These are phyloP conservation scores for Exophiala oligosperma DNA, from an alignment of 2,329 filamentous ascomycete species.

Conservation along the genomic window DNA sequence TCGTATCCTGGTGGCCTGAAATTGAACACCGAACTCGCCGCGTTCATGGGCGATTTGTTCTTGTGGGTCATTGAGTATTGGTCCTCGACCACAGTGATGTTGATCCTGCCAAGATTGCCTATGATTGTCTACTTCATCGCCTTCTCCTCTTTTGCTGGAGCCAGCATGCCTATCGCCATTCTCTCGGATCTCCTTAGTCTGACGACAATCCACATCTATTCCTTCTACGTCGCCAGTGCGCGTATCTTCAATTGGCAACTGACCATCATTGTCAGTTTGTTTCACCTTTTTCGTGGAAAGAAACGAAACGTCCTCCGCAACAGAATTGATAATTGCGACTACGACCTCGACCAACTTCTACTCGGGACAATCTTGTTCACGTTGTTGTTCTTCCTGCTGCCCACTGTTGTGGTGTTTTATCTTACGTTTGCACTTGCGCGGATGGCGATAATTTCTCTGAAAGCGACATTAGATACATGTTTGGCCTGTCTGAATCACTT, in stretches of 20 bases:
- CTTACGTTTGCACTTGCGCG: slow-evolving; percentile 91
- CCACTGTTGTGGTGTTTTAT: slow-evolving; percentile 95
- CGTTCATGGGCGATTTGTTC: slow-evolving; percentile 93
- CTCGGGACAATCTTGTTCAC: slow-evolving; percentile 97
- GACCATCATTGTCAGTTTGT: slow-evolving; percentile 93
- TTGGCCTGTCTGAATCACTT: slow-evolving; percentile 97
- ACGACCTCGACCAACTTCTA: slow-evolving; percentile 93
- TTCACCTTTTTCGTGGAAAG: slow-evolving; percentile 96
- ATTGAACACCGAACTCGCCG: slow-evolving; percentile 87
- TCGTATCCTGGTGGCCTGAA: slow-evolving; percentile 93
- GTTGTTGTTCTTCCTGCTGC: slow-evolving; percentile 87
- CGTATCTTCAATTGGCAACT: slow-evolving; percentile 99
- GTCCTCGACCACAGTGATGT: slow-evolving; percentile 59
- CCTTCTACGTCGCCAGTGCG: slow-evolving; percentile 94
- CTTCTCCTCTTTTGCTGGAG: slow-evolving; percentile 90
- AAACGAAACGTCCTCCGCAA: slow-evolving; percentile 97
- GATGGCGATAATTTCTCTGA: slow-evolving; percentile 92
- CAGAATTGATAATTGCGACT: slow-evolving; percentile 97
- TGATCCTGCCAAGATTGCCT: slow-evolving; percentile 80
- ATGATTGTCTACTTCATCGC: slow-evolving; percentile 89
- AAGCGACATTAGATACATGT: slow-evolving; percentile 86
- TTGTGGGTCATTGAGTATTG: slow-evolving; percentile 99
- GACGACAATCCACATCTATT: slow-evolving; percentile 94
- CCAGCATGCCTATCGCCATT: slow-evolving; percentile 93
- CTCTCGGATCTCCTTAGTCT: slow-evolving; percentile 92